Percentiles rank a stretch among this genome's conserved stretches.
These are phyloP conservation scores for Coemansia sp. DNA, from an alignment of 192 early-diverging fungal genomes.

Conservation along the genomic window DNA sequence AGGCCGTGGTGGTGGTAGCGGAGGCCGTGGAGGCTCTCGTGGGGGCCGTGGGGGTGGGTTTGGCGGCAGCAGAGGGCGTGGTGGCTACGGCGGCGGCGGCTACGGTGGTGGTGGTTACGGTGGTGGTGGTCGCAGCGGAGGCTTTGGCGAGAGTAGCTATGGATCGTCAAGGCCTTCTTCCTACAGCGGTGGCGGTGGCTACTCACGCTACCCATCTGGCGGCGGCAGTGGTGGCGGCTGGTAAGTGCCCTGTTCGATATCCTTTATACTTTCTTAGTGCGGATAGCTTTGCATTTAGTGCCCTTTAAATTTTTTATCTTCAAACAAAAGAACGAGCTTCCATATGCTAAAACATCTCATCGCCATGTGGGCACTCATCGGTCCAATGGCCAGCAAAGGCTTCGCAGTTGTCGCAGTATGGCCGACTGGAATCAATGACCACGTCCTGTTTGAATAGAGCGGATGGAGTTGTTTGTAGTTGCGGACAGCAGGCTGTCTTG, in stretches of 20 bases:
- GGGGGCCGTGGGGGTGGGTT: conserved; percentile 18
- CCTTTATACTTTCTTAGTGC: not conserved
- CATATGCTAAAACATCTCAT: conserved; percentile 60
- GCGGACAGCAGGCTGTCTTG: conserved; percentile 60
- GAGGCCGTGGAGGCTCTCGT: conserved; percentile 21
- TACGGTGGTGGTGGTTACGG: conserved; percentile 16
- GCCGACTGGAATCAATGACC: conserved; percentile 27
- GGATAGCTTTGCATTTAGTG: not conserved
- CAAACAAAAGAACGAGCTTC: not conserved
- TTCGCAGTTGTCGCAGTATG: conserved; percentile 79
- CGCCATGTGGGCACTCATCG: conserved; percentile 67
- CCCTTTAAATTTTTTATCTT: not conserved
- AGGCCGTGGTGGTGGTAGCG: conserved; percentile 23
- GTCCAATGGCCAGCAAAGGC: conserved; percentile 68
- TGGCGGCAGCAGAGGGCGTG: conserved; percentile 22
- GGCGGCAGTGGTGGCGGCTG: conserved; percentile 19
- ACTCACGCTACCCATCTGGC: conserved; percentile 26
- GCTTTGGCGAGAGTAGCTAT: conserved; percentile 10
- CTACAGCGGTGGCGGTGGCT: conserved; percentile 4
- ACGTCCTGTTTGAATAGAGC: conserved; percentile 35
- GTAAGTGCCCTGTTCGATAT: not conserved
- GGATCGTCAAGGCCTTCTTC: conserved; percentile 3
- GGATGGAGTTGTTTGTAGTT: conserved; percentile 7
- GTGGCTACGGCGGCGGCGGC: conserved; percentile 28
- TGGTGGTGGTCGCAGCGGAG: conserved; percentile 17